Base-by-base conservation (phyloP, 2,329 filamentous ascomycete species). In the Penicillium sp. region DNA sequence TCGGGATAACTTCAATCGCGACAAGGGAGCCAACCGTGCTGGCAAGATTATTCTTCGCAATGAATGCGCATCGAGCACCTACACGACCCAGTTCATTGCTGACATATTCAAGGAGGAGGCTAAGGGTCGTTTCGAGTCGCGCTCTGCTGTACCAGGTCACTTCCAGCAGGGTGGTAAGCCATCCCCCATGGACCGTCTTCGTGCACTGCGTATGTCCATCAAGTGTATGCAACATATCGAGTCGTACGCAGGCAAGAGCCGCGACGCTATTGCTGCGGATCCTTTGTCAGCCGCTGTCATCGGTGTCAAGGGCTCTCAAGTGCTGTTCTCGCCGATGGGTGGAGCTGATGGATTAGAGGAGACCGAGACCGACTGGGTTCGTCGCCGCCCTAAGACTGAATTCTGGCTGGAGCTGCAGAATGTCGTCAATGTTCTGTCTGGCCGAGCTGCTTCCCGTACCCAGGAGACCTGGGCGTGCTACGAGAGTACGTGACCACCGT, bases 41-140 rank as follows among this genome's bases (percentile, higher is more conserved):
- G 94, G 94, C 33, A 93, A 96, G 64, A 84, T 97, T 58, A 95
- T 99, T 61, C 85, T 99, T n/a, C 86, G 96, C 72, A 97, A 97
- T 75, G 94, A 99, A 75, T 92, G 92, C 75, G 89, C 94, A 6
- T 95, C 90, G 67, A 86, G 83, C 67, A 92, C 92, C 15, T 97
- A 97, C 81, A 90, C 84, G 48, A 96, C 94, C 18, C 92, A 96
- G 74, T 85, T 97, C 55, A 93, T 99, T 67, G 92, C 93, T 31
- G 89, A 93, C 70, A 97, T 97, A 76, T 96, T 99, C 77, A 89
- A 89, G 55, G 92, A 96, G 64, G 94, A 97, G 74, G 90, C 92
- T 8, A 88, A 90, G 65, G 92, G 92, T 61, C 87, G 92, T 15
- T 99, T 99, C 70, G 94, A 99, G 75, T 89, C 90, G 44, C 87